These are phyloP conservation scores for Salvia rosmarinus DNA, from an alignment of 257 asterid species.

Conservation along the genomic window DNA sequence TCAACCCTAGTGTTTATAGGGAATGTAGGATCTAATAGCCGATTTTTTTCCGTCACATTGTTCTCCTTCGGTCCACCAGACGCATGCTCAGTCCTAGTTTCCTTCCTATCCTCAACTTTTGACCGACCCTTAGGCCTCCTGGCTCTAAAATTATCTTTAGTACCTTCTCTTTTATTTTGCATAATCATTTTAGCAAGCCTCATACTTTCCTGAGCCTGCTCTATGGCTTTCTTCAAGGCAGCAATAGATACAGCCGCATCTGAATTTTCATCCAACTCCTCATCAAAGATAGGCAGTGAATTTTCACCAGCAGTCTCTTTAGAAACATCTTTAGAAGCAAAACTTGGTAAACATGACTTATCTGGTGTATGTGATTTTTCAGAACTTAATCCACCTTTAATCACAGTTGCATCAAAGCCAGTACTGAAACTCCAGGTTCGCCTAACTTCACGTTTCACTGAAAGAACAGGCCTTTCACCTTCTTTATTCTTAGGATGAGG, in stretches of 20 bases:
- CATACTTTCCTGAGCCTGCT: slow-evolving; percentile 90
- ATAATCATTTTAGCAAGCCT: slow-evolving; percentile 72
- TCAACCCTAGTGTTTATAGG: slow-evolving; percentile 32
- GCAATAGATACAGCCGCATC: slow-evolving; percentile 80
- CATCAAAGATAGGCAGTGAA: slow-evolving; percentile 56
- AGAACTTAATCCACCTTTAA: slow-evolving; percentile 39
- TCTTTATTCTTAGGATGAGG: slow-evolving; percentile 44
- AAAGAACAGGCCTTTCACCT: slow-evolving; percentile 34
- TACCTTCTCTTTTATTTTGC: slow-evolving; percentile 63
- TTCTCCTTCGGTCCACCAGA: slow-evolving; percentile 32
- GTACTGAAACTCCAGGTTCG: slow-evolving; percentile 67
- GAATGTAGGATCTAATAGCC: slow-evolving; percentile 32
- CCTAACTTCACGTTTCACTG: slow-evolving; percentile 54
- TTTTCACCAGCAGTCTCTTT: slow-evolving; percentile 40
- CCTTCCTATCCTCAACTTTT: slow-evolving; percentile 45
- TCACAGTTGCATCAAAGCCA: slow-evolving; percentile 43
- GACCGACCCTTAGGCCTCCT: slow-evolving; percentile 43
- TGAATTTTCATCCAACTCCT: slow-evolving; percentile 81
- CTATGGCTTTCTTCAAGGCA: slow-evolving; percentile 78
- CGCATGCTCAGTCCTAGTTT: slow-evolving; percentile 37
- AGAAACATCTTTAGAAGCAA: slow-evolving; percentile 47
- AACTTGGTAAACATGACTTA: slow-evolving; percentile 40
- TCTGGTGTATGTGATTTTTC: slow-evolving; percentile 43
- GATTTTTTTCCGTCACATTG: slow-evolving; percentile 30
- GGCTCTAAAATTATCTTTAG: slow-evolving; percentile 46